Evolutionary conservation across 2,329 filamentous ascomycete genomes (phyloP).

Genomic region (Colletotrichum sp.): DNA sequence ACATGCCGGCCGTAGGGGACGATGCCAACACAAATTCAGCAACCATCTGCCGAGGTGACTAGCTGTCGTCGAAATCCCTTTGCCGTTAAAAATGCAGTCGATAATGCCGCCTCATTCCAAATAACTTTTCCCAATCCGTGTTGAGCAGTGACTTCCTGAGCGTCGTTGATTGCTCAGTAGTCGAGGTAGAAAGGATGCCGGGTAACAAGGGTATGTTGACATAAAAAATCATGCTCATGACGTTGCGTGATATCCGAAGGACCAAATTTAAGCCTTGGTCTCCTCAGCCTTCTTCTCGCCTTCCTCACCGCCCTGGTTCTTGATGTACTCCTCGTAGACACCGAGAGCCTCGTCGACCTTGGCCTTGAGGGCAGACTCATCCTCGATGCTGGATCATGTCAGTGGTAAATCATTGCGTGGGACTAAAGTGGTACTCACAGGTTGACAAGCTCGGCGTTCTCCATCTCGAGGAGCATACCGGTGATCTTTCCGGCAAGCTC

Average conservation of each 20-base stretch:
- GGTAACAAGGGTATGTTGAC: slow-evolving; percentile 24
- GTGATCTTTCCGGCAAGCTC: slow-evolving; percentile 99
- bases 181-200: slow-evolving; percentile 20
- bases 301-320: slow-evolving; percentile 69
- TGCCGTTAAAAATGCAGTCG: slow-evolving; percentile 21
- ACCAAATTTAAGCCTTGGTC: slow-evolving; percentile 42
- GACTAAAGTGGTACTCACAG: slow-evolving; percentile 71
- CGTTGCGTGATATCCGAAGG: slow-evolving; percentile 17
- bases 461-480: slow-evolving; percentile 99
- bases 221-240: slow-evolving; percentile 23
- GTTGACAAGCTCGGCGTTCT: slow-evolving; percentile 90
- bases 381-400: slow-evolving; percentile 73
- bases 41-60: background rate
- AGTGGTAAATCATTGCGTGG: background rate
- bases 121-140: slow-evolving; percentile 24
- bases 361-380: slow-evolving; percentile 84
- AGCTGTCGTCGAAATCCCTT: slow-evolving; percentile 18
- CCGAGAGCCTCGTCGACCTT: slow-evolving; percentile 98
- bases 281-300: slow-evolving; percentile 58
- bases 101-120: slow-evolving; percentile 22
- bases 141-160: slow-evolving; percentile 20
- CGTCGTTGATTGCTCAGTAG: slow-evolving; percentile 12
- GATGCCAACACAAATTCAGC: background rate
- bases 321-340: slow-evolving; percentile 99
- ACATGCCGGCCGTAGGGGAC: slow-evolving; percentile 10